Conservation (phyloP, 2,329 filamentous ascomycete genomes). For the Madurella mycetomatis region DNA sequence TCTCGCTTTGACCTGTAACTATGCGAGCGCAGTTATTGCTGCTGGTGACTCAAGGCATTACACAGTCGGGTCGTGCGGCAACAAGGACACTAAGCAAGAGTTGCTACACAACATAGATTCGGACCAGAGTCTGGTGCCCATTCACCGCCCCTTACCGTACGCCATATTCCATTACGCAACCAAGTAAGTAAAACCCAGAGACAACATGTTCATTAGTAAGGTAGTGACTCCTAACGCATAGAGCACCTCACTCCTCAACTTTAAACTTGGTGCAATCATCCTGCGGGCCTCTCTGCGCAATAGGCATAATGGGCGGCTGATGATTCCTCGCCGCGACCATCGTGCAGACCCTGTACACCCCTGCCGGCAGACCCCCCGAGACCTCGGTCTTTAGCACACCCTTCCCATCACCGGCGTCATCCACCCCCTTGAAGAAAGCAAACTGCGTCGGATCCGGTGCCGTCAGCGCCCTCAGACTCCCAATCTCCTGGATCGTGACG, state of each 20-base stretch:
- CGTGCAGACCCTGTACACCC: conserved; percentile 48
- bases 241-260: conserved; percentile 27
- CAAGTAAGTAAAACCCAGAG: too few relatives aligned
- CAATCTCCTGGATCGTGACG: conserved; percentile 48
- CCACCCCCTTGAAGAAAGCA: conserved; percentile 56
- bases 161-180: too few relatives aligned
- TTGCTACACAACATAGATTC: too few relatives aligned
- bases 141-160: too few relatives aligned
- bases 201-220: too few relatives aligned
- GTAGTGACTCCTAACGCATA: too few relatives aligned
- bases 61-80: too few relatives aligned
- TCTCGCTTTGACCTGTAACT: too few relatives aligned
- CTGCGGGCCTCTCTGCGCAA: conserved; percentile 50
- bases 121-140: too few relatives aligned
- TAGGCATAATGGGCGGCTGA: conserved; percentile 55
- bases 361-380: conserved; percentile 42
- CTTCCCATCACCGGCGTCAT: conserved; percentile 45
- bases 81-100: too few relatives aligned
- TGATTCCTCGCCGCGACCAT: conserved; percentile 49
- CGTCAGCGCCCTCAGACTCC: conserved; percentile 31
- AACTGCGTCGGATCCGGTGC: conserved; percentile 39
- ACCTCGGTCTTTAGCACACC: conserved; percentile 44
- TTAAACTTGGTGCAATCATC: conserved; percentile 50
- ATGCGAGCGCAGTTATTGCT: too few relatives aligned
- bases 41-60: too few relatives aligned